Conservation (phyloP, 129 eudicot species). For the Saposhnikovia divaricata region DNA sequence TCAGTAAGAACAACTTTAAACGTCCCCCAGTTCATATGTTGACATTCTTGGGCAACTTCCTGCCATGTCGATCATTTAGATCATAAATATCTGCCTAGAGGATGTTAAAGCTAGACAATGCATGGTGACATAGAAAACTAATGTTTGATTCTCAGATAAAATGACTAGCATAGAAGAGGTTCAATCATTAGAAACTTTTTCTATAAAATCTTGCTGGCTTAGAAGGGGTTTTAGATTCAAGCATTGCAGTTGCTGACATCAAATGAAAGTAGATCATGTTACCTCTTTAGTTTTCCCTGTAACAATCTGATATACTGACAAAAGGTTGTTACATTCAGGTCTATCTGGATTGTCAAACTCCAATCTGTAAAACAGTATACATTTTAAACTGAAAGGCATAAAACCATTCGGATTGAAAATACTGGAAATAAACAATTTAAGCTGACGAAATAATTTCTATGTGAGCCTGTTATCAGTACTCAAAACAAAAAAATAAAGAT, state of each 20-base stretch:
- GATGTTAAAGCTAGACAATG: not conserved
- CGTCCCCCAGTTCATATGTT: conserved; percentile 84
- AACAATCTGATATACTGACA: conserved; percentile 76
- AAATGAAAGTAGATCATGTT: conserved; percentile 10
- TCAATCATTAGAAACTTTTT: not conserved
- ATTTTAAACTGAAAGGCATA: not conserved
- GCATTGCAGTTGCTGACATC: not conserved
- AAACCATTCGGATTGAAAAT: not conserved
- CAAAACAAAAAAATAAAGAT: not conserved
- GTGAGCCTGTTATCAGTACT: not conserved
- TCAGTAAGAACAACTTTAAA: conserved; percentile 67
- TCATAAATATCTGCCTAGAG: not conserved
- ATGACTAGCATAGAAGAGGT: conserved; percentile 4
- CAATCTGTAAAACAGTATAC: conserved; percentile 37
- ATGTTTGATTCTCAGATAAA: not conserved
- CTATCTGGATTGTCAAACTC: conserved; percentile 90
- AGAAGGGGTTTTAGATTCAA: not conserved
- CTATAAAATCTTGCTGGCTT: not conserved
- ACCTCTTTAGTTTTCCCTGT: conserved; percentile 93
- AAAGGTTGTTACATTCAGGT: conserved; percentile 93
- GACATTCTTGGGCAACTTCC: conserved; percentile 88
- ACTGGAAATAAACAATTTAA: not conserved
- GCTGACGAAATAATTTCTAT: not conserved
- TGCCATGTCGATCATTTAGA: conserved; percentile 20
- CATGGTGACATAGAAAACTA: not conserved